Percentiles rank a stretch among this genome's conserved stretches.
These are phyloP conservation scores for Cystobasidium ongulense DNA, from an alignment of 768 basidiomycete species.

Conservation along the genomic window DNA sequence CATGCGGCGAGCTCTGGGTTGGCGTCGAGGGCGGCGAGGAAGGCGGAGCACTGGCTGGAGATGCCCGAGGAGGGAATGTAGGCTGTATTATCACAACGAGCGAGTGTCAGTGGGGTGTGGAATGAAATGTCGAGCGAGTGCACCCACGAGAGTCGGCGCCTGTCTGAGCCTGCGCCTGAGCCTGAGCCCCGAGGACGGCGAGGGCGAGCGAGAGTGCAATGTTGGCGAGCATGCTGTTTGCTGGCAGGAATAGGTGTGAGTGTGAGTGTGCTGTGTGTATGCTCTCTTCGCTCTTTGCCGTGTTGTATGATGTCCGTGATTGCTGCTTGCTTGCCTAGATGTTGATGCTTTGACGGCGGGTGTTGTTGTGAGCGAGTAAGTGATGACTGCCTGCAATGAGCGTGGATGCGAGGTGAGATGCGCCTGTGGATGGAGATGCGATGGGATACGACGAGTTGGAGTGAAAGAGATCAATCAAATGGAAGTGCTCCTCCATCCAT, in stretches of 20 bases:
- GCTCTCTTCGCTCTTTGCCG: neutral
- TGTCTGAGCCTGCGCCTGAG: neutral
- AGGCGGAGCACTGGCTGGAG: constrained; percentile 48
- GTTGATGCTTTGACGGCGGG: no score
- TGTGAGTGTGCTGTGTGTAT: neutral
- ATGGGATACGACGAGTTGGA: no score
- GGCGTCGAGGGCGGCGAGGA: constrained; percentile 57
- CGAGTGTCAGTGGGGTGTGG: neutral
- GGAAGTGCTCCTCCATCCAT: no score
- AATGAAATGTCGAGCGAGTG: no score
- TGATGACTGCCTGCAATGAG: neutral
- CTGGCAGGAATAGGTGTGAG: neutral
- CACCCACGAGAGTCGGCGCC: neutral
- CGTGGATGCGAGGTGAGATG: neutral
- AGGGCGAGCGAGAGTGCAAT: neutral
- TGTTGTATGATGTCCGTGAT: neutral
- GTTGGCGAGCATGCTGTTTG: neutral
- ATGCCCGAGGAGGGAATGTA: constrained; percentile 32
- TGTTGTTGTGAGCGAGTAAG: no score
- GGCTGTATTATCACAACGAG: neutral
- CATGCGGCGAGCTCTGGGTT: constrained; percentile 52
- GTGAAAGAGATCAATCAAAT: neutral
- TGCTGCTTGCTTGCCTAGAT: neutral
- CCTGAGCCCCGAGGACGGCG: neutral
- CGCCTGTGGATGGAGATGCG: neutral